A percentile compares a stretch with the other conserved stretches of the same genome.
These are phyloP conservation scores for Globisporangium takayamanum DNA, from an alignment of 352 stramenopile species.

Conservation along the genomic window DNA sequence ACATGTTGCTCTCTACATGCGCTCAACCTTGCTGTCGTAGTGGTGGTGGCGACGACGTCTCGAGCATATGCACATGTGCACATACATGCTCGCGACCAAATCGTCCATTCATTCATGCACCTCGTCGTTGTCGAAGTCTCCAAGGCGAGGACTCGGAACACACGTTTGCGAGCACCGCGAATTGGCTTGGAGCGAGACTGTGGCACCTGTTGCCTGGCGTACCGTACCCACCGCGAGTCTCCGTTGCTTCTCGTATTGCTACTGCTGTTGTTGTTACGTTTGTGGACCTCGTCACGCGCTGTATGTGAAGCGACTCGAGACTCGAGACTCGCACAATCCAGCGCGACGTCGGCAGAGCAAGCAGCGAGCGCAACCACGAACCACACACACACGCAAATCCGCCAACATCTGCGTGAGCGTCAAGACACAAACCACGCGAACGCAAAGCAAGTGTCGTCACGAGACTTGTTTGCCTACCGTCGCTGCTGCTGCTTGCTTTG, in stretches of 20 bases:
- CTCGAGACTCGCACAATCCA: background rate
- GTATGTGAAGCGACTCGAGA: background rate
- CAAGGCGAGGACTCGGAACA: no score
- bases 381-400: background rate
- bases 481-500: background rate
- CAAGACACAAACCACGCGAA: background rate
- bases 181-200: background rate
- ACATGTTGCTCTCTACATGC: no score
- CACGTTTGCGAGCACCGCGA: no score
- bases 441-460: background rate
- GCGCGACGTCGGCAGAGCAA: background rate
- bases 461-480: background rate
- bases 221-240: background rate
- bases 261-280: no score
- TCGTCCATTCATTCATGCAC: no score
- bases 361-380: background rate
- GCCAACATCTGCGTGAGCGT: slow-evolving; percentile 1
- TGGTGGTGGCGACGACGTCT: no score
- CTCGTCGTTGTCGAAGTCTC: no score
- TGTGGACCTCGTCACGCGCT: no score
- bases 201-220: background rate
- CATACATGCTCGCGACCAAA: no score
- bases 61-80: no score
- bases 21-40: no score
- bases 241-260: no score